Base-by-base conservation (phyloP, 192 early-diverging fungal genomes). In the Coemansia sp. region DNA sequence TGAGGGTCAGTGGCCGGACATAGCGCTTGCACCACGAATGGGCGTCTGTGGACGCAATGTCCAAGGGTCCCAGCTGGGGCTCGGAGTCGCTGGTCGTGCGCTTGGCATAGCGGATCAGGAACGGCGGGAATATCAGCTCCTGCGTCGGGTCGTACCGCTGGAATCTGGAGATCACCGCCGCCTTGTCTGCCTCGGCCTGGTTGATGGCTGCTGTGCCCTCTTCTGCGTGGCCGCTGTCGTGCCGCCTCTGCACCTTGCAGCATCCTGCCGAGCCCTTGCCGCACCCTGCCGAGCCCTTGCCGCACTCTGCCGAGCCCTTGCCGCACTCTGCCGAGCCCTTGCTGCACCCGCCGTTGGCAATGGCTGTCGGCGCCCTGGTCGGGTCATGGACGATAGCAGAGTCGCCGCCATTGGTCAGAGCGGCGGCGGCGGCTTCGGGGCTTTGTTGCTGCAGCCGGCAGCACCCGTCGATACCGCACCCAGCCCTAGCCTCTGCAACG, bases 111-210 rank as follows among this genome's bases (percentile, higher is more conserved):
- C 86, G 85, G 62, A 87, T 78, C 53, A 91, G 80, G 35, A 81
- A 74, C 8, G 86, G 85, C 48, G 90, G 90, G 74, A 91, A 91
- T 36, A 87, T 86, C 62, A 89, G 66, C 45, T 91, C 90, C 65
- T 85, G 83, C 34, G 87, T 78, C 2, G 85, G 78, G 36, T 89
- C 87, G 71, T 88, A 90, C 5, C 69, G 28, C 66, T 85, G 76
- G 79, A 90, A 90, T 51, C 74, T 65, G 0, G 65, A 18, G n/a
- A 82, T 73, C 8, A 72, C 70, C 50, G 39, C 21, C 0, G 60
- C 40, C 64, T 76, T 82, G 13, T 82, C 73, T 14, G 43, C 58
- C 23, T 73, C 70, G 0, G 77, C 77, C 35, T 42, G 50, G 59
- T 79, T 79, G 18, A 36, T 79, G 18, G 28, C 42, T 9, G 6